phyloP scores from a whole-genome alignment of 805 yeast species.

The Grigorovia humatica region DNA sequence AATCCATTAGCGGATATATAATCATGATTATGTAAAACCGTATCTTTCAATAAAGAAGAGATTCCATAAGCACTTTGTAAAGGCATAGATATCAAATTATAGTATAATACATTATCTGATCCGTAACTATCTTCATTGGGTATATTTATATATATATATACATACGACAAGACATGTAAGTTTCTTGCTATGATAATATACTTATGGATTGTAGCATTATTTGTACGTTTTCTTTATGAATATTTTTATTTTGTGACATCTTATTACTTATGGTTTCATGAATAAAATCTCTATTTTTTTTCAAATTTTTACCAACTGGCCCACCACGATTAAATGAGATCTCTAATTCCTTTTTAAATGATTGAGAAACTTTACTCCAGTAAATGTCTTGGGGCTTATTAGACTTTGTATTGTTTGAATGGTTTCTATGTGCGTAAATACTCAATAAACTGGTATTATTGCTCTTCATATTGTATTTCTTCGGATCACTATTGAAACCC shows the following conservation, averaged over 20 bases:
- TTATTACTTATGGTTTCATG: conserved; percentile 13
- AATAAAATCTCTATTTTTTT: conserved; percentile 15
- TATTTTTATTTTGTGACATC: conserved; percentile 10
- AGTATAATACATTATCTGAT: too few relatives aligned
- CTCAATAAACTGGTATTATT: not conserved
- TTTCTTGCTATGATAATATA: conserved; percentile 5
- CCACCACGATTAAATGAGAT: conserved; percentile 27
- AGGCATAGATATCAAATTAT: too few relatives aligned
- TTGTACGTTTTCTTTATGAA: conserved; percentile 5
- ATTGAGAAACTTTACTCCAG: conserved; percentile 19
- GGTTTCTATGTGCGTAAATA: not conserved
- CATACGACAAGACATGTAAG: too few relatives aligned
- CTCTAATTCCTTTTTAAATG: conserved; percentile 25
- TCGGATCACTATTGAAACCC: not conserved
- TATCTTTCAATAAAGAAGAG: too few relatives aligned
- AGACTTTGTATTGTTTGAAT: conserved; percentile 4
- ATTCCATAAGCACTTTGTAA: too few relatives aligned
- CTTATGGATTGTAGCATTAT: conserved; percentile 17
- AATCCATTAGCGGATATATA: conserved; percentile 17
- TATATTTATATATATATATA: too few relatives aligned
- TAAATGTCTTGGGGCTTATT: conserved; percentile 18
- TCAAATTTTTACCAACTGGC: conserved; percentile 26
- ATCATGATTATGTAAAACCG: not conserved
- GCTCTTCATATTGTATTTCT: not conserved
- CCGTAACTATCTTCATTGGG: too few relatives aligned